Conservation (phyloP, 2,329 filamentous ascomycete species). For the Diaporthe helianthi region DNA sequence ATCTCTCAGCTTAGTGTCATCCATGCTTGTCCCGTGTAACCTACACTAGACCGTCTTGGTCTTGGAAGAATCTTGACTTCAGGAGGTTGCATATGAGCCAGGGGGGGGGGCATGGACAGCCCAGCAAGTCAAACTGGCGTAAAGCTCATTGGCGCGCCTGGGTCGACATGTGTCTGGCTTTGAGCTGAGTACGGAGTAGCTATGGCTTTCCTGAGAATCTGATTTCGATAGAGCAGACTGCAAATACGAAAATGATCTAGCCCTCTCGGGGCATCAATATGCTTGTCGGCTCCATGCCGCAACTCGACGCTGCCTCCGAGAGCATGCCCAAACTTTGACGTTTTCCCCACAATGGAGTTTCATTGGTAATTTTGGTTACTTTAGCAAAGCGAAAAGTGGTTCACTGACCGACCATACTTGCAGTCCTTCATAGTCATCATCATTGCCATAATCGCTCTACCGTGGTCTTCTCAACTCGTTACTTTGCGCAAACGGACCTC, state of each 20-base stretch:
- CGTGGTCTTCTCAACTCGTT: too few species aligned
- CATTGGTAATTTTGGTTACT: neutral
- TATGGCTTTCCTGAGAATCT: neutral
- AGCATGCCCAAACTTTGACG: neutral
- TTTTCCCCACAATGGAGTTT: neutral
- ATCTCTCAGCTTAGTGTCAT: neutral
- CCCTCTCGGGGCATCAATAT: neutral
- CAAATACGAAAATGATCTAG: neutral
- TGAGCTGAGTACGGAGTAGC: too few species aligned
- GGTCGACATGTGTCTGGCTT: neutral
- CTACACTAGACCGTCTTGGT: neutral
- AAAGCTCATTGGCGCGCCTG: neutral
- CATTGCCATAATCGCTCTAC: too few species aligned
- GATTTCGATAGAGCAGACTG: neutral
- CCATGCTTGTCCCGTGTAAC: neutral
- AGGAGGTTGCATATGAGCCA: too few species aligned
- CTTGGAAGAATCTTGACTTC: too few species aligned
- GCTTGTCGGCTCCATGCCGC: neutral
- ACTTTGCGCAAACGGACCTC: too few species aligned
- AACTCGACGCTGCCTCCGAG: neutral
- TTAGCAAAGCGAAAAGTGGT: neutral
- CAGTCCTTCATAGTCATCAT: too few species aligned
- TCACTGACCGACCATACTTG: neutral
- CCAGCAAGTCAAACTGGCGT: neutral
- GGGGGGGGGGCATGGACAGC: neutral